Evolutionary conservation across 306 rosid genomes (phyloP).

Genomic region (Dryas alaskensis): DNA sequence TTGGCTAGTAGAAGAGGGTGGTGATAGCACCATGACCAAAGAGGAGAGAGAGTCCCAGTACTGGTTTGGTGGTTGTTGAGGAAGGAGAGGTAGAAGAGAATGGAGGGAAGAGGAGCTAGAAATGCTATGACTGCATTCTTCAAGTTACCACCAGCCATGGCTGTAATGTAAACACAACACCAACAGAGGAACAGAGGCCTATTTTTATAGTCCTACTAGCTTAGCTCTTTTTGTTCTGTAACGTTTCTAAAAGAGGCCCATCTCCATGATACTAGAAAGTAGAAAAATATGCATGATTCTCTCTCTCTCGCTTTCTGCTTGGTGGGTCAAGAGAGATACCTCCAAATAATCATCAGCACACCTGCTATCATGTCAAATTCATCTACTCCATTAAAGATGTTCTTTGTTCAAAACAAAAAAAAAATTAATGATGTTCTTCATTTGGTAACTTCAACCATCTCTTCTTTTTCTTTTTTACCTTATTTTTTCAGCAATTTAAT

Average conservation of each 20-base stretch:
- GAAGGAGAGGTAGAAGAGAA: conserved; percentile 60
- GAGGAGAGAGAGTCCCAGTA: conserved; percentile 28
- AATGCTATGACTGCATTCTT: conserved; percentile 61
- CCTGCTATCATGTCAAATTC: background rate
- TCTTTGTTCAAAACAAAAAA: too few relatives aligned
- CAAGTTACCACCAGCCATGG: conserved; percentile 33
- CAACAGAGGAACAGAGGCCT: background rate
- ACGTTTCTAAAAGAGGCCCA: background rate
- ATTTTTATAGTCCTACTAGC: background rate
- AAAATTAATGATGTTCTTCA: background rate
- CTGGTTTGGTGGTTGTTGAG: conserved; percentile 30
- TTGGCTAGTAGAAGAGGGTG: conserved; percentile 83
- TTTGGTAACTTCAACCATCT: background rate
- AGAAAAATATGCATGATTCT: background rate
- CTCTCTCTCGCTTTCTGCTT: conserved; percentile 7
- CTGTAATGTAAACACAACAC: background rate
- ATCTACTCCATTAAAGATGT: background rate
- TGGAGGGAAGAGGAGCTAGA: conserved; percentile 71
- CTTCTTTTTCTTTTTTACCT: background rate
- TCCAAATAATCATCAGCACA: background rate
- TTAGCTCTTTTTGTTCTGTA: background rate
- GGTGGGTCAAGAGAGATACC: conserved; percentile 9
- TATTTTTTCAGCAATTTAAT: background rate
- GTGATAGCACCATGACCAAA: conserved; percentile 74
- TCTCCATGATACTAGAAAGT: background rate